Conservation (phyloP, 164 flowering plant genomes). For the Cinnamomum micranthum region DNA sequence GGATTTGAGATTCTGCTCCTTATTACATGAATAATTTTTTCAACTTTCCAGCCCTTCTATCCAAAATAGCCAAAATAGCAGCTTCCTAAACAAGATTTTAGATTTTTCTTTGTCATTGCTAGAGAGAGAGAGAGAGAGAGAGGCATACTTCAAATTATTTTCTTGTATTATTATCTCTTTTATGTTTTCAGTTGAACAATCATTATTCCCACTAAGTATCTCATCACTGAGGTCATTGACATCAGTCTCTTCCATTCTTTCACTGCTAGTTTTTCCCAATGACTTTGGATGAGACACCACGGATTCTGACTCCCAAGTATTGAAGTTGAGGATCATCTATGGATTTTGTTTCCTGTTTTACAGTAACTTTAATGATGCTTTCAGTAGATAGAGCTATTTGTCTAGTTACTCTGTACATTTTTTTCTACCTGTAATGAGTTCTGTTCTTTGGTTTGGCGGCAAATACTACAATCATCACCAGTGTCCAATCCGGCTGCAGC, state of each 20-base stretch:
- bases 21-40: background rate
- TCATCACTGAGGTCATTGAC: background rate
- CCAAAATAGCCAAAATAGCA: background rate
- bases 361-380: background rate
- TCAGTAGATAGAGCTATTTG: no score
- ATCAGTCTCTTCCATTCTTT: background rate
- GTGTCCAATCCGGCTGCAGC: constrained; percentile 2
- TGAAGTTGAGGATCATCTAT: background rate
- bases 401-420: background rate
- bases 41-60: no score
- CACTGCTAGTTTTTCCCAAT: constrained; percentile 1
- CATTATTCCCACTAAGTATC: no score
- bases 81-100: background rate
- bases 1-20: background rate
- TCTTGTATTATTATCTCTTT: no score
- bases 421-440: background rate
- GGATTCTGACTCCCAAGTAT: background rate
- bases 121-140: no score
- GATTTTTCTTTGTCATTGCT: no score
- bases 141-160: background rate
- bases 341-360: background rate
- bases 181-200: no score
- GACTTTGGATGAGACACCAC: background rate
- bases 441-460: constrained; percentile 10
- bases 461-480: background rate